Conservation (phyloP, 2,329 filamentous ascomycete genomes). For the Penicillium sclerotiorum region DNA sequence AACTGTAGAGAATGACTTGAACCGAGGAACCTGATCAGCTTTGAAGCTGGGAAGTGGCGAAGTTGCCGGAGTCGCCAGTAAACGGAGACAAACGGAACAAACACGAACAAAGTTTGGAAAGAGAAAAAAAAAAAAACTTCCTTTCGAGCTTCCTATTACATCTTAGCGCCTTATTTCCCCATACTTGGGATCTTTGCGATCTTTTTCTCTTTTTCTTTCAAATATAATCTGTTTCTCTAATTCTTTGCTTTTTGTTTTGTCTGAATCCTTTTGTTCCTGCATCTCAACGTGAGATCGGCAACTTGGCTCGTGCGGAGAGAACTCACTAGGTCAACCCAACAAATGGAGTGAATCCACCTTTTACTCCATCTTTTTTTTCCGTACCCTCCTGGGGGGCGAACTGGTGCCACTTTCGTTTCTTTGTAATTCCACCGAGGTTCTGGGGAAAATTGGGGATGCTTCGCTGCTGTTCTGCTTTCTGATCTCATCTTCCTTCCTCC, state of each 20-base stretch:
- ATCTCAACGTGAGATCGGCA: not conserved
- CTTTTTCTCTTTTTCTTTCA: too few relatives aligned
- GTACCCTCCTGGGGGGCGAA: slow-evolving; percentile 1
- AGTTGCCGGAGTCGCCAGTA: not conserved
- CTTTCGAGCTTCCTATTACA: slow-evolving; percentile 1
- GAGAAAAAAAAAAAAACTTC: too few relatives aligned
- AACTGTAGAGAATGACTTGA: not conserved
- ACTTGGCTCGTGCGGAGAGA: not conserved
- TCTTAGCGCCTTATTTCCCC: too few relatives aligned
- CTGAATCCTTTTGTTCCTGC: not conserved
- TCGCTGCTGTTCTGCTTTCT: not conserved
- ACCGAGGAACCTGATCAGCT: not conserved
- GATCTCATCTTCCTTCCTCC: not conserved
- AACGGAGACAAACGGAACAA: not conserved
- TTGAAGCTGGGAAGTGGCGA: not conserved
- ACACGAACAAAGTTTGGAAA: not conserved
- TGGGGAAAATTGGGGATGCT: not conserved
- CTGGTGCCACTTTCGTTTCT: slow-evolving; percentile 1
- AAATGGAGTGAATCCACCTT: not conserved
- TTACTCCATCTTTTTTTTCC: slow-evolving; percentile 1
- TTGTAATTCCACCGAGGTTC: too few relatives aligned
- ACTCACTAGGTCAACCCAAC: too few relatives aligned
- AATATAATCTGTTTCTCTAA: too few relatives aligned
- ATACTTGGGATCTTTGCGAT: too few relatives aligned
- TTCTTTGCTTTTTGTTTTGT: not conserved